Evolutionary conservation across 2,329 filamentous ascomycete genomes (phyloP).

Genomic region (Fusarium globosum): DNA sequence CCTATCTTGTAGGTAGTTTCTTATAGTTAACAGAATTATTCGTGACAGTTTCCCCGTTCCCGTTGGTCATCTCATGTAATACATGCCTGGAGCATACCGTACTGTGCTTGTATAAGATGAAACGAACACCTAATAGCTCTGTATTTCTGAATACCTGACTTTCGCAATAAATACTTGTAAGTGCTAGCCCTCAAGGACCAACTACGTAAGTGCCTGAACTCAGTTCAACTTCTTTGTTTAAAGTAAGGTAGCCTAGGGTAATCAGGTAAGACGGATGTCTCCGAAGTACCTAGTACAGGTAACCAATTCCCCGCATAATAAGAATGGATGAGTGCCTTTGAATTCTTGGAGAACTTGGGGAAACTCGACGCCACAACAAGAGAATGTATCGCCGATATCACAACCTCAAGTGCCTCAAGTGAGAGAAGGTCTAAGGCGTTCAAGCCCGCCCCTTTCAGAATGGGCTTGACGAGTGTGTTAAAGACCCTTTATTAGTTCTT

Average conservation of each 20-base stretch:
- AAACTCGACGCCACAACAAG: conserved; percentile 2
- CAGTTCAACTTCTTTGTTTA: not conserved
- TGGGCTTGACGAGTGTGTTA: not conserved
- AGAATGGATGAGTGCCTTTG: not conserved
- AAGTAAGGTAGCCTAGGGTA: too few species aligned
- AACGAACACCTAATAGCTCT: not conserved
- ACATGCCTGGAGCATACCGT: not conserved
- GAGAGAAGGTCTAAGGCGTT: not conserved
- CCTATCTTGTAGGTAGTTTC: not conserved
- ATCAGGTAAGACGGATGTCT: too few species aligned
- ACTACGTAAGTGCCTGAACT: too few species aligned
- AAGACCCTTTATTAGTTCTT: not conserved
- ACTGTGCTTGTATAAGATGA: too few species aligned
- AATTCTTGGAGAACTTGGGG: conserved; percentile 12
- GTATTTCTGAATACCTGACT: not conserved
- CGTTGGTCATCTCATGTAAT: not conserved
- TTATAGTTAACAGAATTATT: not conserved
- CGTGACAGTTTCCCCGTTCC: not conserved
- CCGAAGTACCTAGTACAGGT: not conserved
- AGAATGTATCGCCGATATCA: not conserved
- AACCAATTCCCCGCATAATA: not conserved
- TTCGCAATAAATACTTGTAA: not conserved
- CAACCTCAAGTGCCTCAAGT: not conserved
- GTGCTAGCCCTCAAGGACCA: too few species aligned
- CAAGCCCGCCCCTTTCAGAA: not conserved